These are phyloP conservation scores for Agmasoma carcini DNA, from an alignment of 371 early-diverging fungal genomes.

Conservation along the genomic window DNA sequence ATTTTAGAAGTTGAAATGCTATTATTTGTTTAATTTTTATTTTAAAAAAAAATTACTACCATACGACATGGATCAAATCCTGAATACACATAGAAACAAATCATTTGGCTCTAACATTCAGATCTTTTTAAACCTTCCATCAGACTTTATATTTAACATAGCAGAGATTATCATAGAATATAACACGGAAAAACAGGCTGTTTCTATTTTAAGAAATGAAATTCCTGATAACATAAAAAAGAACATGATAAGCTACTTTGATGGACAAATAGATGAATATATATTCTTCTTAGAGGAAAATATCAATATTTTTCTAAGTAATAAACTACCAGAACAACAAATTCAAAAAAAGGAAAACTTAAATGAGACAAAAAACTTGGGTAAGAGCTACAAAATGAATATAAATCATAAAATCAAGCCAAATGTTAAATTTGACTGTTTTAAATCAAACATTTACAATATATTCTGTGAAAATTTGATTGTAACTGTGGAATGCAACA, in stretches of 20 bases:
- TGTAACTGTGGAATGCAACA: constrained; percentile 33
- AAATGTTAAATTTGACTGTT: constrained; percentile 17
- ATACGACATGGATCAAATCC: too few relatives aligned
- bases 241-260: constrained; percentile 28
- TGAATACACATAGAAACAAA: constrained; percentile 57
- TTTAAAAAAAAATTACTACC: too few relatives aligned
- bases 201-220: constrained; percentile 23
- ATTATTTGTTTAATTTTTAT: too few relatives aligned
- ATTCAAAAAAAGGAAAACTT: not conserved
- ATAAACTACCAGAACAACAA: constrained; percentile 32
- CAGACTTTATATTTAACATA: constrained; percentile 43
- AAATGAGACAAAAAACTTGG: not conserved
- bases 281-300: constrained; percentile 25
- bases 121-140: constrained; percentile 8
- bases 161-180: constrained; percentile 27
- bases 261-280: constrained; percentile 23
- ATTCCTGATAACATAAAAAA: constrained; percentile 29
- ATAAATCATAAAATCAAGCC: not conserved
- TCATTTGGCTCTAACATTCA: constrained; percentile 50
- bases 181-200: constrained; percentile 13
- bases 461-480: constrained; percentile 17
- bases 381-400: not conserved
- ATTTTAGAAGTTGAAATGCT: too few relatives aligned
- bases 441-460: constrained; percentile 19
- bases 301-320: constrained; percentile 26